phyloP scores from a whole-genome alignment of 306 rosid genomes.

The Arachis hypogaea region DNA sequence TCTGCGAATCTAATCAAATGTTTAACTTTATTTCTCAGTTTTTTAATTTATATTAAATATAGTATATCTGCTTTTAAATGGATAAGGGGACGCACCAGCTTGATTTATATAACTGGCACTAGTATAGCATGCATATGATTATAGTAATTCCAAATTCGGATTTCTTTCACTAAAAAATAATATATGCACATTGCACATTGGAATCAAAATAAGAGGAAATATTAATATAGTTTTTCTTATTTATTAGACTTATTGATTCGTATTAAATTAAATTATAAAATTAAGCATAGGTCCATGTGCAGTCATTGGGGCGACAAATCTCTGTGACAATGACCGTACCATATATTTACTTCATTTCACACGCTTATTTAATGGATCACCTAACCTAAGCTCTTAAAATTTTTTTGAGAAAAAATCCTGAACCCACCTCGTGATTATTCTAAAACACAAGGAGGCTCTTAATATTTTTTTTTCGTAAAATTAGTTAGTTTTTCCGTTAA shows the following conservation, averaged over 20 bases:
- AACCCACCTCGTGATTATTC: too few species aligned
- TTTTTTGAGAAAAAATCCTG: too few species aligned
- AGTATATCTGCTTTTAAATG: neutral
- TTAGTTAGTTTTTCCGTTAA: too few species aligned
- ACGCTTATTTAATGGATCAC: neutral
- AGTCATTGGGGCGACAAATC: constrained; percentile 30
- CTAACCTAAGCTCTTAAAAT: neutral
- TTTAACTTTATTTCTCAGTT: neutral
- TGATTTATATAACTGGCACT: neutral
- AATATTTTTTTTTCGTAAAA: too few species aligned
- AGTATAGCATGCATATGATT: neutral
- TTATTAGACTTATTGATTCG: constrained; percentile 8
- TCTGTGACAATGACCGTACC: neutral
- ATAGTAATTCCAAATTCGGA: neutral
- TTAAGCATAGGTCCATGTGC: neutral
- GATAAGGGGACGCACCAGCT: neutral
- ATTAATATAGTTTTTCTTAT: neutral
- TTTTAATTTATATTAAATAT: neutral
- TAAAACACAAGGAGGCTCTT: too few species aligned
- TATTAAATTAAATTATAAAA: neutral
- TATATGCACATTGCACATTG: too few species aligned
- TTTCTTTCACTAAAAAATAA: too few species aligned
- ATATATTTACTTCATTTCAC: neutral
- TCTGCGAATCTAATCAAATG: constrained; percentile 17
- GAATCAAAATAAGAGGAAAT: too few species aligned